Evolutionary conservation across 352 stramenopile species (phyloP).

Genomic region (Globisporangium heterothallicum): DNA sequence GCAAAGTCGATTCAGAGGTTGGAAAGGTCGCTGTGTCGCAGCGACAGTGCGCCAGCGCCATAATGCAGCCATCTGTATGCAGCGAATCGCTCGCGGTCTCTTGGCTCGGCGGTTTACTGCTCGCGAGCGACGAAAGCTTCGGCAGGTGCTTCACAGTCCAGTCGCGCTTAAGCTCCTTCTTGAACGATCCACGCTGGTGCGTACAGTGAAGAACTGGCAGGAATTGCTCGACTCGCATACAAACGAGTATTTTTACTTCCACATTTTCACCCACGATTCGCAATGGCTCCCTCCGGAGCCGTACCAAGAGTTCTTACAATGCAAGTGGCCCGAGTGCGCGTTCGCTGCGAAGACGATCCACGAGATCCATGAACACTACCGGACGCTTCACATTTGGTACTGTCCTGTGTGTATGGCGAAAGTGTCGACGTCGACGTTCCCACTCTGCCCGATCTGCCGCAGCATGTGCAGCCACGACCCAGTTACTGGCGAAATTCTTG

Average conservation of each 20-base stretch:
- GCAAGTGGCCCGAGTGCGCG: slow-evolving; percentile 55
- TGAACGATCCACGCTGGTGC: slow-evolving; percentile 54
- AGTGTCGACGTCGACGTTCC: slow-evolving; percentile 63
- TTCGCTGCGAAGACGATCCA: slow-evolving; percentile 58
- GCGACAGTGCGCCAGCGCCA: slow-evolving; percentile 27
- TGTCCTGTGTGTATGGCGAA: slow-evolving; percentile 72
- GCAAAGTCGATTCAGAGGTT: slow-evolving; percentile 61
- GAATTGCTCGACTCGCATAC: slow-evolving; percentile 75
- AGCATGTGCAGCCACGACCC: slow-evolving; percentile 58
- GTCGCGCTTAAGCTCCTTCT: slow-evolving; percentile 62
- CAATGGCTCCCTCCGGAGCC: slow-evolving; percentile 69
- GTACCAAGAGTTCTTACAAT: slow-evolving; percentile 55
- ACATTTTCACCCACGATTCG: slow-evolving; percentile 74
- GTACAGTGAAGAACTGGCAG: slow-evolving; percentile 68
- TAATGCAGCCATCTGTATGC: slow-evolving; percentile 49
- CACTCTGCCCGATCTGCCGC: slow-evolving; percentile 50
- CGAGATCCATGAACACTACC: slow-evolving; percentile 73
- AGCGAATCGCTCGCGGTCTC: slow-evolving; percentile 46
- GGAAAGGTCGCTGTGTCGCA: slow-evolving; percentile 39
- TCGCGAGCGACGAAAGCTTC: slow-evolving; percentile 36
- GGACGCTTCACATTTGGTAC: slow-evolving; percentile 61
- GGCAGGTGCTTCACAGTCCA: slow-evolving; percentile 65
- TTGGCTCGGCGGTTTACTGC: slow-evolving; percentile 37
- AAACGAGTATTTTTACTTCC: slow-evolving; percentile 85
- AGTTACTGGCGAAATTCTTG: slow-evolving; percentile 47